These are phyloP conservation scores for Pogostemon cablin DNA, from an alignment of 257 asterid genomes.

Conservation along the genomic window DNA sequence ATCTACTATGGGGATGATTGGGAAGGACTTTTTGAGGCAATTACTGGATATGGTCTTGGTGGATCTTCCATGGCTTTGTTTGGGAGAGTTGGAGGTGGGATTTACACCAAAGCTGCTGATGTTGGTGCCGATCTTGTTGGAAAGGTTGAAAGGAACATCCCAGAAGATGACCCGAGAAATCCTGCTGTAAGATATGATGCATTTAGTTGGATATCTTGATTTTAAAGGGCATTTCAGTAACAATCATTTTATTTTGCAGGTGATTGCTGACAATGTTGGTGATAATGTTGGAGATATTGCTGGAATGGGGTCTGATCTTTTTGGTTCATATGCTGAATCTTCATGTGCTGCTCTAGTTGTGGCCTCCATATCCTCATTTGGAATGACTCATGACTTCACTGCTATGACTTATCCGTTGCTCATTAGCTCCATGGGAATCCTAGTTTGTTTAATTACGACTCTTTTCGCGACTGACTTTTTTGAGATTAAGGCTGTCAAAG, in stretches of 20 bases:
- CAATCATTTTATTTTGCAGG: conserved; percentile 48
- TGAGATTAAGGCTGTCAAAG: conserved; percentile 61
- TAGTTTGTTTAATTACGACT: conserved; percentile 83
- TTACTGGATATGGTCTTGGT: conserved; percentile 96
- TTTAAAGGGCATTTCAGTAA: background rate
- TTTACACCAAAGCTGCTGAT: conserved; percentile 80
- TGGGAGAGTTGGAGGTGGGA: conserved; percentile 98
- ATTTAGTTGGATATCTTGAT: conserved; percentile 1
- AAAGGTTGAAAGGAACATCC: conserved; percentile 63
- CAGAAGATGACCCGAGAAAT: conserved; percentile 71
- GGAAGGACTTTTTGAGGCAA: conserved; percentile 96
- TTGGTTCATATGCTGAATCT: conserved; percentile 67
- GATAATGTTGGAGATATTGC: conserved; percentile 98
- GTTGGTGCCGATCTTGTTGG: conserved; percentile 75
- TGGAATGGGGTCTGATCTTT: conserved; percentile 80
- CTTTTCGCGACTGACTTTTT: conserved; percentile 72
- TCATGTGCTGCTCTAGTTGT: conserved; percentile 79
- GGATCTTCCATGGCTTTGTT: conserved; percentile 98
- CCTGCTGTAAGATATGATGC: conserved; percentile 53
- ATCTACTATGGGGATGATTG: conserved; percentile 90
- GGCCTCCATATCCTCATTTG: conserved; percentile 71
- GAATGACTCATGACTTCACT: conserved; percentile 69
- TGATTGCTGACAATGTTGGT: conserved; percentile 94
- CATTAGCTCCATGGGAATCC: conserved; percentile 87
- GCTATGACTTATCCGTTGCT: conserved; percentile 84